Conservation (phyloP, 257 asterid species). For the Petrea volubilis region DNA sequence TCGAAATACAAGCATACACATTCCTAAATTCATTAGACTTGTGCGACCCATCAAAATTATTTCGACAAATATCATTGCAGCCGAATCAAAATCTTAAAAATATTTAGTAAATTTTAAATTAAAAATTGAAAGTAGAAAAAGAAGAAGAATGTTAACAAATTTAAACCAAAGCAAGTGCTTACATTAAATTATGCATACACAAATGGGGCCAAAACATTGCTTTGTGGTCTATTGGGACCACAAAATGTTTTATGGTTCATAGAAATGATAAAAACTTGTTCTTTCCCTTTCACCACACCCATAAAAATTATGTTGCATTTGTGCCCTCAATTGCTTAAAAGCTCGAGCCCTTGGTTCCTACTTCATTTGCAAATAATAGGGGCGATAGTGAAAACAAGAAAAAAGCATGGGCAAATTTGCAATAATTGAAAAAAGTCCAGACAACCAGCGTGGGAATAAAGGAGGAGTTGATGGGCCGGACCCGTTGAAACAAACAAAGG, state of each 20-base stretch:
- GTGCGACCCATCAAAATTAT: no score
- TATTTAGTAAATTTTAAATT: no score
- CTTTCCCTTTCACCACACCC: neutral
- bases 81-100: no score
- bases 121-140: no score
- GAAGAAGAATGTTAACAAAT: neutral
- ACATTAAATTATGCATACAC: neutral
- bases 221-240: conserved; percentile 26
- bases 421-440: neutral
- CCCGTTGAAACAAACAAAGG: no score
- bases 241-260: conserved; percentile 14
- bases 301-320: neutral
- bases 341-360: neutral
- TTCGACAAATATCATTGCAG: no score
- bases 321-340: neutral
- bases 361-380: no score
- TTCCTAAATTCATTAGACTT: no score
- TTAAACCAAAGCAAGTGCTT: neutral
- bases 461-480: conserved; percentile 34
- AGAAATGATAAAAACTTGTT: neutral
- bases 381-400: neutral
- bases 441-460: neutral
- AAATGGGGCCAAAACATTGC: conserved; percentile 9
- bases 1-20: no score
- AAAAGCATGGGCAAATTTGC: neutral